phyloP scores from a whole-genome alignment of 2,329 filamentous ascomycete species.

The Ilyonectria mors-panacis region DNA sequence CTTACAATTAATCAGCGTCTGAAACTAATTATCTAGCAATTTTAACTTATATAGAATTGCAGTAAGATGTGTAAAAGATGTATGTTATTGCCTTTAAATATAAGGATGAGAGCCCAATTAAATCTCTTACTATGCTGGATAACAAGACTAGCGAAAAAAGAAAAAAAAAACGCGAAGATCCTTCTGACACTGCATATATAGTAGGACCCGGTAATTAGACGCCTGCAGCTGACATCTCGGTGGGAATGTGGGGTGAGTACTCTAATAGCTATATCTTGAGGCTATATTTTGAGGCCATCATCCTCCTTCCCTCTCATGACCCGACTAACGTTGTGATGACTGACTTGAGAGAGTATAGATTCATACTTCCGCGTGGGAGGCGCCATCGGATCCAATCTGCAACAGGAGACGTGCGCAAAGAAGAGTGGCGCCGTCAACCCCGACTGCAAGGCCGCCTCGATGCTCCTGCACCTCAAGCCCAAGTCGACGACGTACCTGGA shows the following conservation, averaged over 20 bases:
- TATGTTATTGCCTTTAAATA: no score
- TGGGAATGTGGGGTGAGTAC: neutral
- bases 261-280: neutral
- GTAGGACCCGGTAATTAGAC: no score
- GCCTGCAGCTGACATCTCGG: no score
- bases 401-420: neutral
- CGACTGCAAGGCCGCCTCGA: conserved; percentile 72
- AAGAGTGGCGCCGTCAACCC: conserved; percentile 49
- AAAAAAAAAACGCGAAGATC: no score
- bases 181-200: no score
- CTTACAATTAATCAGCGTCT: no score
- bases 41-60: no score
- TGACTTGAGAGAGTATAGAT: neutral
- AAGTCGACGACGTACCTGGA: conserved; percentile 64
- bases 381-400: neutral
- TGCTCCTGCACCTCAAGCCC: conserved; percentile 63
- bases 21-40: no score
- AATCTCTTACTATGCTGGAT: no score
- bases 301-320: neutral
- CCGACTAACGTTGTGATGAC: neutral
- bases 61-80: no score
- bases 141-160: no score
- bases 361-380: neutral
- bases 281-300: neutral
- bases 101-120: no score